phyloP scores from a whole-genome alignment of 1,284 basidiomycete genomes.

The Farysia itapuensis region DNA sequence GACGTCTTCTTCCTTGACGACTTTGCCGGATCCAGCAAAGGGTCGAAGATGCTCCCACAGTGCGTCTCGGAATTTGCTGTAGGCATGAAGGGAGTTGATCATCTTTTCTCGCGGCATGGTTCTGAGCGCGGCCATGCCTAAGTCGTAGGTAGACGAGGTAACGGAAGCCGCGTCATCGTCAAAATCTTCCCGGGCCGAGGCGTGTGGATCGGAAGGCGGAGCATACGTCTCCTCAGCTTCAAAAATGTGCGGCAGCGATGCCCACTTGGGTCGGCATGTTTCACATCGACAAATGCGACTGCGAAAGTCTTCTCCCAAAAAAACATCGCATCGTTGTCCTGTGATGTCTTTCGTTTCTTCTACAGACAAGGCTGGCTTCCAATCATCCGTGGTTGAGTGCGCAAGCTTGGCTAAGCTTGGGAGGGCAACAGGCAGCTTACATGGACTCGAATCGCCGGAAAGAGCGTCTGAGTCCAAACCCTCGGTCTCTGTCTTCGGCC shows the following conservation, averaged over 20 bases:
- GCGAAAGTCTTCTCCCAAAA: conserved; percentile 57
- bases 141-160: conserved; percentile 58
- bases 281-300: conserved; percentile 58
- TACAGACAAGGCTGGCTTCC: conserved; percentile 18
- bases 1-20: conserved; percentile 58
- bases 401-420: conserved; percentile 5
- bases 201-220: conserved; percentile 46
- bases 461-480: not conserved
- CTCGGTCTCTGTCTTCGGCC: conserved; percentile 5
- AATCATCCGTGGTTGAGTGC: conserved; percentile 17
- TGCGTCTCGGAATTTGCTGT: conserved; percentile 56
- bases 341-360: not conserved
- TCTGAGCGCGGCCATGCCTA: conserved; percentile 59
- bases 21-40: conserved; percentile 56
- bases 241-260: conserved; percentile 54
- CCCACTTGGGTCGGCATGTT: conserved; percentile 32
- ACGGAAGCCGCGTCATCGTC: conserved; percentile 38
- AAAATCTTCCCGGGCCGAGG: conserved; percentile 31
- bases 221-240: conserved; percentile 60
- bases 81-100: conserved; percentile 59
- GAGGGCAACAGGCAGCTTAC: conserved; percentile 13
- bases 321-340: conserved; percentile 48
- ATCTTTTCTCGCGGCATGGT: conserved; percentile 60
- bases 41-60: conserved; percentile 60
- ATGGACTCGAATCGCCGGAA: not conserved